These are phyloP conservation scores for Coemansia sp. DNA, from an alignment of 192 early-diverging fungal genomes.

Conservation along the genomic window DNA sequence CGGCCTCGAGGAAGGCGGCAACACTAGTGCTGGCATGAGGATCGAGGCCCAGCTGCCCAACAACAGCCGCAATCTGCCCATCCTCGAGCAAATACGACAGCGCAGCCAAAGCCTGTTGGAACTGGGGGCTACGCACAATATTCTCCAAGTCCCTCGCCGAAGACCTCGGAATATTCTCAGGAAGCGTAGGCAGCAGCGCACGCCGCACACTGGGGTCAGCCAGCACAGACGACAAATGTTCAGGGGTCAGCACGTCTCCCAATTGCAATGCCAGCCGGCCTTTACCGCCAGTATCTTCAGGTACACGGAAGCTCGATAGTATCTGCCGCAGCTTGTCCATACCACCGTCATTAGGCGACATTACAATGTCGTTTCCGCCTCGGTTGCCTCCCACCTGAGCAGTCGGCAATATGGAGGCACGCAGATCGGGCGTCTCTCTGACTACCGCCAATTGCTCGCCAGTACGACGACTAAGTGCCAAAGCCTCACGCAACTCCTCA, in stretches of 20 bases:
- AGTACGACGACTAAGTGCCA: slow-evolving; percentile 32
- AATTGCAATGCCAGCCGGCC: slow-evolving; percentile 18
- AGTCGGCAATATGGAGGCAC: slow-evolving; percentile 13
- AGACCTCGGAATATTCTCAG: slow-evolving; percentile 24
- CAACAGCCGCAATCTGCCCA: slow-evolving; percentile 54
- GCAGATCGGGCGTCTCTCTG: slow-evolving; percentile 21
- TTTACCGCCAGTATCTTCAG: slow-evolving; percentile 6
- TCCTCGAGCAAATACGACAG: slow-evolving; percentile 49
- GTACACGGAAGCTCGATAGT: slow-evolving; percentile 31
- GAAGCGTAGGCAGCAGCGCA: slow-evolving; percentile 52
- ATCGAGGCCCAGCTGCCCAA: slow-evolving; percentile 50
- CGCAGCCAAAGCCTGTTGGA: slow-evolving; percentile 52
- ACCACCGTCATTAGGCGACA: slow-evolving; percentile 20
- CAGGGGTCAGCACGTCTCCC: slow-evolving; percentile 45
- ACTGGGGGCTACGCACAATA: slow-evolving; percentile 53
- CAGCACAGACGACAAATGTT: slow-evolving; percentile 40
- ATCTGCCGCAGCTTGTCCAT: slow-evolving; percentile 38
- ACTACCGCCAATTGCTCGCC: slow-evolving; percentile 45
- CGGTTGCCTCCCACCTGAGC: slow-evolving; percentile 40
- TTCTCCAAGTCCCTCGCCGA: slow-evolving; percentile 24
- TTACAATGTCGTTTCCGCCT: slow-evolving; percentile 37
- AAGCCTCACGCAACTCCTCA: slow-evolving; percentile 29
- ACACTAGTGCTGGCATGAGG: slow-evolving; percentile 50
- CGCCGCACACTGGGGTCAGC: slow-evolving; percentile 29
- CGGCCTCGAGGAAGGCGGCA: slow-evolving; percentile 47